phyloP scores from a whole-genome alignment of 2,329 filamentous ascomycete genomes.

The Calonectria hawksworthii region DNA sequence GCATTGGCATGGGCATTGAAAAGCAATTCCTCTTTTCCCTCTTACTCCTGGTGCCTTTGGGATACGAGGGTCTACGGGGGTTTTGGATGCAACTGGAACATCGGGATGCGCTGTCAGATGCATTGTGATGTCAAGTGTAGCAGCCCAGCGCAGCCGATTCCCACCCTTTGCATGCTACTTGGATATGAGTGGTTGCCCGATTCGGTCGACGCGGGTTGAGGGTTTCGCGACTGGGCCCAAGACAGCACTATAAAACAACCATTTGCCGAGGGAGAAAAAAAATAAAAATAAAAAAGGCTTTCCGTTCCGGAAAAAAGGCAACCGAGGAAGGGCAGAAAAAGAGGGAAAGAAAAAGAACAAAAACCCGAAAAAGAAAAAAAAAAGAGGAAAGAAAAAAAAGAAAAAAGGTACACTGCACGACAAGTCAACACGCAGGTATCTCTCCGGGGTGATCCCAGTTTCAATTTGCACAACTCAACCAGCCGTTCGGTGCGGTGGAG shows the following conservation, averaged over 20 bases:
- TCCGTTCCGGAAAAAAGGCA: not conserved
- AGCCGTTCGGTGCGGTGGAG: constrained; percentile 44
- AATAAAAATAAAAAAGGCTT: not conserved
- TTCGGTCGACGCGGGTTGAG: not conserved
- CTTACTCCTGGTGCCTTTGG: not conserved
- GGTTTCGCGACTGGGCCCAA: not conserved
- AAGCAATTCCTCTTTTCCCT: not conserved
- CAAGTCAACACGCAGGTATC: constrained; percentile 11
- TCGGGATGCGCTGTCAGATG: constrained; percentile 10
- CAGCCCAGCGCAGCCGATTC: not conserved
- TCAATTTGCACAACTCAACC: constrained; percentile 44
- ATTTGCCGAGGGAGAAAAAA: not conserved
- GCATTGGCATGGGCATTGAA: not conserved
- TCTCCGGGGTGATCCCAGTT: constrained; percentile 30
- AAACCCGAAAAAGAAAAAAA: not conserved
- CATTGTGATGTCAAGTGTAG: not conserved
- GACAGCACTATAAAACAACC: not conserved
- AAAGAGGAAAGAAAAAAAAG: not conserved
- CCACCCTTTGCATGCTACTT: not conserved
- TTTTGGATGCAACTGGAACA: constrained; percentile 11
- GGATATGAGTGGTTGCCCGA: not conserved
- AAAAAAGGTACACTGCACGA: constrained; percentile 13
- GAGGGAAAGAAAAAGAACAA: no score
- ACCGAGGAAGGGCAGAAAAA: not conserved
- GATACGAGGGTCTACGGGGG: not conserved